Conservation (phyloP, 2,329 filamentous ascomycete genomes). For the Aspergillus puulaauensis region DNA sequence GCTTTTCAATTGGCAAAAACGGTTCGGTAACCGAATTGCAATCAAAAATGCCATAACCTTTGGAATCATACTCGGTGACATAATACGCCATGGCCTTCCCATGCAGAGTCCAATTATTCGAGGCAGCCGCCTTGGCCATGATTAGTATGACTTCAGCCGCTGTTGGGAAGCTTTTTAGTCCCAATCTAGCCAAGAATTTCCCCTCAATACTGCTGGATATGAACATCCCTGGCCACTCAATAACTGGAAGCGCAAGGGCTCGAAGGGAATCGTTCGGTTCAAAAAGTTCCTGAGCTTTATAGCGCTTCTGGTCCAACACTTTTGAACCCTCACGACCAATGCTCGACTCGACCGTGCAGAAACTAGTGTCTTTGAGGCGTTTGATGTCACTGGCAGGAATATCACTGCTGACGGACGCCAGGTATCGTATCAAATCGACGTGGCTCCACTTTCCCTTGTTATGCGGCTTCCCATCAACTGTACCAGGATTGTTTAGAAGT, state of each 20-base stretch:
- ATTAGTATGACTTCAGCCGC: conserved; percentile 74
- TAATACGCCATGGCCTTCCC: conserved; percentile 77
- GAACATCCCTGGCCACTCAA: conserved; percentile 80
- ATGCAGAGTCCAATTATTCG: conserved; percentile 55
- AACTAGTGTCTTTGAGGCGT: conserved; percentile 72
- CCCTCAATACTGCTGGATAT: conserved; percentile 68
- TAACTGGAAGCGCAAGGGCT: conserved; percentile 68
- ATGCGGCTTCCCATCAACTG: conserved; percentile 47
- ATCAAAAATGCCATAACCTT: conserved; percentile 69
- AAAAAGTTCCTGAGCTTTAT: conserved; percentile 75
- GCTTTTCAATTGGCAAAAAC: conserved; percentile 65
- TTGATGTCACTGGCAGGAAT: conserved; percentile 81
- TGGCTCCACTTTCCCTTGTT: conserved; percentile 74
- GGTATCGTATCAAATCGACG: conserved; percentile 89
- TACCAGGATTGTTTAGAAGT: conserved; percentile 63
- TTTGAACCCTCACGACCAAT: conserved; percentile 52
- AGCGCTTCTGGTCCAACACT: conserved; percentile 55
- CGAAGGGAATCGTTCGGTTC: conserved; percentile 73
- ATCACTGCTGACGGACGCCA: conserved; percentile 84
- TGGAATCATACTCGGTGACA: conserved; percentile 72
- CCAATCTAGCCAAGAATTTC: conserved; percentile 70
- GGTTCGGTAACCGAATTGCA: conserved; percentile 55
- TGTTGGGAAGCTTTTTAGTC: conserved; percentile 69
- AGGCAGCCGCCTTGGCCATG: conserved; percentile 64
- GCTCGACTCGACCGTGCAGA: conserved; percentile 71